Evolutionary conservation across 2,329 filamentous ascomycete species (phyloP), one percentile per base, ranked within the genome.

Genomic region (Xylogone sp.): DNA sequence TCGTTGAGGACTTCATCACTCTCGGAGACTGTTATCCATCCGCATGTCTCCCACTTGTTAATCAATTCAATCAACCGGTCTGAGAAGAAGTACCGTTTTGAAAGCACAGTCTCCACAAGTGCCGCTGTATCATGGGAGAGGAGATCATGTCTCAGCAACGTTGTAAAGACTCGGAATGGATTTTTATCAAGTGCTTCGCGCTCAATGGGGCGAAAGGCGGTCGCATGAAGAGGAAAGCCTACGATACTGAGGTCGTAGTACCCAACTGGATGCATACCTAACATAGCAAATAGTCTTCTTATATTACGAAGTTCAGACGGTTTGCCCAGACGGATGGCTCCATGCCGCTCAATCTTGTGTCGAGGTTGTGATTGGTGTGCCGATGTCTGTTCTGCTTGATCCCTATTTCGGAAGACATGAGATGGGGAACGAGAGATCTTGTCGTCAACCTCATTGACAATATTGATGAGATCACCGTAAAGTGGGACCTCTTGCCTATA

Each of bases 241-340:
- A 71, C 75, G 0, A 69, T 58, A 0, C 69, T 70, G 0, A 80
- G 66, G 49, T 81, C 75, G 53, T 80, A 80, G 57, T 79, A 79
- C 0, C 75, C 76, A 0, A 79, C 75, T 0, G 77, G 68, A 20
- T 71, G 58, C 70, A 80, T 73, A 4, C 72, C 75, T 51, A 80
- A 62, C 2, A 78, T 51, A 0, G 66, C 64, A 52, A 80, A 78
- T 22, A 80, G 59, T 8, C 74, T 69, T 1, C 65, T 51, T 43
- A 77, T 69, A 1, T 66, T 73, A 3, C 59, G 56, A 10, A 79
- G 61, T 54, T 79, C 76, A 9, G 69, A 50, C 0, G 67, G 46
- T 0, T 71, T 77, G 3, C 76, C 75, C 0, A 79, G 68, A 0
- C 76, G 68, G 39, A 79, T 76, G 2, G 76, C 76, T 2, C 75